Base-by-base conservation (phyloP, 2,329 filamentous ascomycete species). In the Botrytis elliptica region DNA sequence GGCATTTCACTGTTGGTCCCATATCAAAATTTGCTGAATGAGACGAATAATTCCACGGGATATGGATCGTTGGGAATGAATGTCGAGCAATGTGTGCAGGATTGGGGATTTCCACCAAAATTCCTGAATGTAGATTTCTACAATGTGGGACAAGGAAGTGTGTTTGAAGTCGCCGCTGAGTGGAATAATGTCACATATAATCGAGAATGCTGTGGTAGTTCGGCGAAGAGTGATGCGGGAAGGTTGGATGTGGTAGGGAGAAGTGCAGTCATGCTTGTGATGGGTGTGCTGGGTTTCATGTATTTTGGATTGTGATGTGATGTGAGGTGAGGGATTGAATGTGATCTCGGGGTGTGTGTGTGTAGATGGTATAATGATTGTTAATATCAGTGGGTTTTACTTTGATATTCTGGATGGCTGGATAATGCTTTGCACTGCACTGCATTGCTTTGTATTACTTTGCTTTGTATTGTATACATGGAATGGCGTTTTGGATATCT, bases 91-190 rank as follows among this genome's bases (percentile, higher is more conserved):
- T 97, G 93, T 81, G 81, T 82, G 20, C 74, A 79, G 1, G 81
- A 84, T 66, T 96, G 92, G 92, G 86, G 86, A 33, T 87, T 88
- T 14, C 86, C 92, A 0, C 94, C 93, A 3, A 95, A 92, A 79
- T 90, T 94, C 79, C 85, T 97, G 68, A 90, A 96, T 71, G 93
- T 96, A 40, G 93, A 97, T 81, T 96, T 93, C 82, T 97, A 96
- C 83, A 94, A 96, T 81, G 76, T 79, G 7, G 80, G 80, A 0
- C 85, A 87, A 5, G 93, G 93, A 2, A 92, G 91, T 4, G 93
- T 96, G 16, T 97, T 97, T 79, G 87, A 91, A 79, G 91, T 92
- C 33, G 91, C 91, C 0, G 91, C 91, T 0, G 80, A 83, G 74
- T 88, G 89, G 77, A 96, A 95, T 82, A 90, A 91, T 75, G 92